Evolutionary conservation across 768 basidiomycete species (phyloP).

Genomic region (Brasilioporus rufonigricans): DNA sequence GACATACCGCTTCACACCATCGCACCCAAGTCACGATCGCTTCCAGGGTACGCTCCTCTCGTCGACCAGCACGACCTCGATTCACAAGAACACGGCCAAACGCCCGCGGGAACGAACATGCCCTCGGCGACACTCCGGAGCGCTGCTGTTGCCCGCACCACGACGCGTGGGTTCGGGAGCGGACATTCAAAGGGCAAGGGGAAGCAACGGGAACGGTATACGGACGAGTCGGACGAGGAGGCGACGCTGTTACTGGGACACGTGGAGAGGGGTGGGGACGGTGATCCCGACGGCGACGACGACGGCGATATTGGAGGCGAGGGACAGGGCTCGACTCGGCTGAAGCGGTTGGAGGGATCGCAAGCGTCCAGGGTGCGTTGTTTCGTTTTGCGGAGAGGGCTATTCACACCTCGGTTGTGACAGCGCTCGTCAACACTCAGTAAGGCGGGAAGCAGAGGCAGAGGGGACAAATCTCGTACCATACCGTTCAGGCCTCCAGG

Average conservation of each 20-base stretch:
- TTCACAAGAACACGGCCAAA: slow-evolving; percentile 21
- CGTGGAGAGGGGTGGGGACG: slow-evolving; percentile 33
- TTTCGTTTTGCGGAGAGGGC: not conserved
- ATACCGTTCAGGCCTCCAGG: slow-evolving; percentile 77
- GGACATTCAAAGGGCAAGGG: slow-evolving; percentile 35
- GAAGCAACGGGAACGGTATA: slow-evolving; percentile 52
- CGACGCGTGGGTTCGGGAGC: slow-evolving; percentile 13
- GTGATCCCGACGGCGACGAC: slow-evolving; percentile 37
- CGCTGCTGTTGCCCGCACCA: slow-evolving; percentile 31
- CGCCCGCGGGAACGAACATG: slow-evolving; percentile 22
- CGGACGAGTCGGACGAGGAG: slow-evolving; percentile 65
- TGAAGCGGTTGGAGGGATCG: slow-evolving; percentile 27
- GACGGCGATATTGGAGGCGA: slow-evolving; percentile 36
- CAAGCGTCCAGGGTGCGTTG: slow-evolving; percentile 17
- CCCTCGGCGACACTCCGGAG: slow-evolving; percentile 32
- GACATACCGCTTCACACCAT: slow-evolving; percentile 70
- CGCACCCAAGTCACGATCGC: slow-evolving; percentile 44
- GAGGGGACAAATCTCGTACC: slow-evolving; percentile 71
- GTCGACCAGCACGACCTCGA: slow-evolving; percentile 26
- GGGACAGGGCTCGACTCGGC: slow-evolving; percentile 26
- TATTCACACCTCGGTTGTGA: not conserved
- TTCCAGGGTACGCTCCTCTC: slow-evolving; percentile 48
- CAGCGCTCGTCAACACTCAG: slow-evolving; percentile 25
- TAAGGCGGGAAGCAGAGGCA: slow-evolving; percentile 11
- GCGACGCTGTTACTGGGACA: slow-evolving; percentile 45